Base-by-base conservation (phyloP, 1,139 yeast genomes). In the Diutina rugosa region DNA sequence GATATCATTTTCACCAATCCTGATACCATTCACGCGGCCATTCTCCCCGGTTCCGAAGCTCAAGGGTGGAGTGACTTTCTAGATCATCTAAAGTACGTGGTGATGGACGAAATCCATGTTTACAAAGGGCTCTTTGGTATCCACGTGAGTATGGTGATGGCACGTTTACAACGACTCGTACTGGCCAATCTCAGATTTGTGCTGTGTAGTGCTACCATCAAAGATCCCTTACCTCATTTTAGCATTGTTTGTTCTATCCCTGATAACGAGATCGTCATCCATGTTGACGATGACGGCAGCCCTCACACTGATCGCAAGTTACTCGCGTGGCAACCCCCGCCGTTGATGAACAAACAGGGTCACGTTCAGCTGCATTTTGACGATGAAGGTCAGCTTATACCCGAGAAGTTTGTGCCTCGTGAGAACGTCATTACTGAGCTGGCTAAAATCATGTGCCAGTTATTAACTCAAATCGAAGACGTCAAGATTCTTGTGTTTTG, bases 161-260 rank as follows among this genome's bases (percentile, higher is more conserved):
- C 96, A 55, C 69, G 99, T 55, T 70, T 93, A 46, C 72, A 85
- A 51, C 70, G 96, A 53, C 63, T 88, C 9, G 83, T 88, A 59
- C 58, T 29, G 59, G 70, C 1, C 63, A 88, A 51, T 80, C 32
- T 49, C 26, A 78, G 55, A 58, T 89, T 87, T 64, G 82, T 93
- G 6, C 87, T 96, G 1, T 91, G 99, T 69, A 90, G 98, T 0
- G 99, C 99, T 0, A 93, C 99, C 0, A 80, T 93, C 57, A 79
- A 80, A 59, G 77, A 84, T 55, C 97, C 99, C 0, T 71, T 72
- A 0, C 64, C 74, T 5, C 95, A 90, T 64, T 88, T 91, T 82
- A 68, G 79, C 53, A 73, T 81, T 1, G 77, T 93, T 47, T 89
- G 93, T 65, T 91, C 96, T 0, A 71, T 90, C 7, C 69, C 72